These are phyloP conservation scores for Martensiomyces pterosporus DNA, from an alignment of 192 early-diverging fungal species.

Conservation along the genomic window DNA sequence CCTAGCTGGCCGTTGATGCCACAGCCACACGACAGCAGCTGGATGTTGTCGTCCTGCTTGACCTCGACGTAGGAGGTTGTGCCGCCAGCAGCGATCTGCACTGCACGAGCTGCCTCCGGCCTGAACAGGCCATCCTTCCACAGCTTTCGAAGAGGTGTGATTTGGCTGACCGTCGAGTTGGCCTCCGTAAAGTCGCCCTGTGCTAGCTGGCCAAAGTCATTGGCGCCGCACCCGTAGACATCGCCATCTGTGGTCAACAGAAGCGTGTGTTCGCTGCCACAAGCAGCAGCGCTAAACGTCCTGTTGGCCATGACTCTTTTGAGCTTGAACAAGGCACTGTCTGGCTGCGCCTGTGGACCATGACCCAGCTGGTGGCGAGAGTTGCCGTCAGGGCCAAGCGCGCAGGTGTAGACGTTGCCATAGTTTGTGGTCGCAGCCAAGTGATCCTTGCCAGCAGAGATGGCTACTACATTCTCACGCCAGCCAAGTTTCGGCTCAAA, in stretches of 20 bases:
- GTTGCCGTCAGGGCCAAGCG: slow-evolving; percentile 24
- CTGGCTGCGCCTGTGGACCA: slow-evolving; percentile 1
- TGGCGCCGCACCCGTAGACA: slow-evolving; percentile 42
- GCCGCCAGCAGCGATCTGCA: slow-evolving; percentile 23
- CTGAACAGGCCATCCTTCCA: slow-evolving; percentile 19
- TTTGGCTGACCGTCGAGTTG: slow-evolving; percentile 20
- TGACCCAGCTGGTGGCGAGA: slow-evolving; percentile 25
- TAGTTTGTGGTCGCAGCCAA: slow-evolving; percentile 24
- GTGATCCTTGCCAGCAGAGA: slow-evolving; percentile 34
- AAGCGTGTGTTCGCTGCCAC: slow-evolving; percentile 32
- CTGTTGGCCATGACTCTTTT: slow-evolving; percentile 16
- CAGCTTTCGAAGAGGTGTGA: slow-evolving; percentile 16
- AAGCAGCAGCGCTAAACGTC: slow-evolving; percentile 16
- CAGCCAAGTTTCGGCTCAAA: slow-evolving; percentile 42
- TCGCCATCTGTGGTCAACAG: slow-evolving; percentile 29
- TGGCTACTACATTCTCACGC: slow-evolving; percentile 33
- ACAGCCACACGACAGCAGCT: slow-evolving; percentile 26
- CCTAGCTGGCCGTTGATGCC: slow-evolving; percentile 46
- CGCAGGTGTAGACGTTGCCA: slow-evolving; percentile 36
- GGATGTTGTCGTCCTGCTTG: slow-evolving; percentile 2
- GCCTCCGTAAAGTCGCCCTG: slow-evolving; percentile 19
- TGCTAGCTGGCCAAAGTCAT: slow-evolving; percentile 47
- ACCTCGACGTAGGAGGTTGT: slow-evolving; percentile 29
- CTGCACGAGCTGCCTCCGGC: slow-evolving; percentile 9
- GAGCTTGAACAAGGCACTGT: no score